Base-by-base conservation (phyloP, 805 yeast species). In the Sungouiozyma intestinalis region DNA sequence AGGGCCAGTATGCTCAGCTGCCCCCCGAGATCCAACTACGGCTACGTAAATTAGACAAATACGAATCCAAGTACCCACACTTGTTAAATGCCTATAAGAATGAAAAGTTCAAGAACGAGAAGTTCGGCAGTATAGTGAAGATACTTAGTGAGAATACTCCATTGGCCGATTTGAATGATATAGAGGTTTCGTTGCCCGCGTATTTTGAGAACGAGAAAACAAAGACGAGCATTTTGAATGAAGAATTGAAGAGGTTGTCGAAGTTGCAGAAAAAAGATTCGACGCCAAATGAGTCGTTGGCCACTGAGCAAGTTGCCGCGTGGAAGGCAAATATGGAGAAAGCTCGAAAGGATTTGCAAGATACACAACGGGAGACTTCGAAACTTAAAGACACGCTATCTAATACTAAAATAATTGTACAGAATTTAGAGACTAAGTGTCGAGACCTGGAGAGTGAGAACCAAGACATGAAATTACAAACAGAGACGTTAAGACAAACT, bases 31-130 rank as follows among this genome's bases (percentile, higher is more conserved):
- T 86, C 15, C 72, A 73, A 45, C 63, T 77, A 4, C 82, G 80
- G 53, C 62, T 87, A 60, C 72, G 72, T 43, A 88, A 85, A 64
- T 85, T 83, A 54, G 76, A 72, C 43, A 87, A 86, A 58, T 90
- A 88, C 60, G 97, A 90, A 59, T 82, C 81, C 40, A 87, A 86
- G 59, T 90, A 92, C 57, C 98, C 98, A 0, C 65, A 77, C 35
- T 66, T 90, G 14, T 70, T 87, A 40, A 81, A 81, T 36, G 96
- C 97, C 0, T 92, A 85, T 64, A 84, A 86, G 55, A 66, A 71
- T 1, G 96, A 88, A 58, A 85, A 83, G 64, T 67, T 72, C 39
- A 82, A 79, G 51, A 66, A 72, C 1, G 79, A 74, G 37, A 68
- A 80, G 36, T 72, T 87, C 7, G 66, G 57, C 3, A 54, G 65